A percentile compares a stretch with the other conserved stretches of the same genome.
Evolutionary conservation across 164 flowering plant genomes (phyloP).

Genomic region (Stephania cephalantha): DNA sequence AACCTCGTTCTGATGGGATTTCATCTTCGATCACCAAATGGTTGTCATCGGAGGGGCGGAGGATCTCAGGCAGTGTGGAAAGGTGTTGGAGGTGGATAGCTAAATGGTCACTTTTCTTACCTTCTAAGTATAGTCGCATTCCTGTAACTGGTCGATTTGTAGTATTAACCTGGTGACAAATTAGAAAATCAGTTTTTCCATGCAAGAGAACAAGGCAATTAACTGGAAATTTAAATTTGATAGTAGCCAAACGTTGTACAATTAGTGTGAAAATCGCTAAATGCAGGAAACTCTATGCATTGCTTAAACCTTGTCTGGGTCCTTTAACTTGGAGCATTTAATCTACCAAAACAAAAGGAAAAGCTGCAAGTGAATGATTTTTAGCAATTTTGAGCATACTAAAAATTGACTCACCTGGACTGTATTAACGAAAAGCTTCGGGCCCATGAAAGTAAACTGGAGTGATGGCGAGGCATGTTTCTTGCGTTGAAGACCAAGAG

Average conservation of each 20-base stretch:
- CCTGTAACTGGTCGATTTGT: constrained; percentile 79
- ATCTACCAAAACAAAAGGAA: neutral
- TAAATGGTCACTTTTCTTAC: constrained; percentile 62
- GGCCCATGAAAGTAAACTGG: constrained; percentile 71
- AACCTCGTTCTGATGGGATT: constrained; percentile 39
- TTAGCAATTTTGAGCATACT: neutral
- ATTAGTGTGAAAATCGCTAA: neutral
- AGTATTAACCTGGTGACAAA: constrained; percentile 57
- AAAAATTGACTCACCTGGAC: constrained; percentile 34
- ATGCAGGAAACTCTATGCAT: neutral
- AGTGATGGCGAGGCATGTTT: constrained; percentile 57
- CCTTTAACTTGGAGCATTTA: neutral
- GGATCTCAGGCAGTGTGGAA: constrained; percentile 46
- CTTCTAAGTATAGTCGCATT: constrained; percentile 80
- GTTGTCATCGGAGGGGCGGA: constrained; percentile 52
- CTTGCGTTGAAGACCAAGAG: constrained; percentile 58
- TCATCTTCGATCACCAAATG: constrained; percentile 32
- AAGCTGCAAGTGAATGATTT: neutral
- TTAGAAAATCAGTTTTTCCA: constrained; percentile 1
- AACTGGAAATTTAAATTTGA: neutral
- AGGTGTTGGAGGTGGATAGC: constrained; percentile 93
- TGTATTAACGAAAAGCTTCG: constrained; percentile 72
- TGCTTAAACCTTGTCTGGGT: neutral
- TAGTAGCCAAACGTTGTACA: neutral
- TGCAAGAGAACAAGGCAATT: neutral